Conservation (phyloP, 805 yeast genomes). For the Pichia cephalocereana region DNA sequence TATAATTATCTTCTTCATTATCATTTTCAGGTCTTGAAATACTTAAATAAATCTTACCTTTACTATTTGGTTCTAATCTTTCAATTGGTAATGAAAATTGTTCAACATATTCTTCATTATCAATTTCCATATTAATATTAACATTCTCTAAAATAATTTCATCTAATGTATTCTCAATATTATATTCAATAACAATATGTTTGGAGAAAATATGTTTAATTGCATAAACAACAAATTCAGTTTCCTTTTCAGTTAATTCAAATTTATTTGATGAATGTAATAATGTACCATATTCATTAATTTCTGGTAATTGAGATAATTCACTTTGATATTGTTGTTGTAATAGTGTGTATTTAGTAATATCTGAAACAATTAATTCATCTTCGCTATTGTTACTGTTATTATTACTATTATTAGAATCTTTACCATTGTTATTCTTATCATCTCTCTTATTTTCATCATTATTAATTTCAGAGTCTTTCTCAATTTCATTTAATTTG, state of each 20-base stretch:
- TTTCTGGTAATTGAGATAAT: constrained; percentile 62
- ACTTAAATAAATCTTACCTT: constrained; percentile 72
- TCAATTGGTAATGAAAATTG: constrained; percentile 70
- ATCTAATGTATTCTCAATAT: constrained; percentile 74
- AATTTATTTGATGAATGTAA: constrained; percentile 58
- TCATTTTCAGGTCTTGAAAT: constrained; percentile 47
- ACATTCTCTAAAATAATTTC: constrained; percentile 74
- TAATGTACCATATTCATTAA: constrained; percentile 63
- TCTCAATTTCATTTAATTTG: constrained; percentile 13
- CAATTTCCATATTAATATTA: constrained; percentile 58
- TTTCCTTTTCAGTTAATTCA: constrained; percentile 81
- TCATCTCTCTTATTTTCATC: constrained; percentile 10
- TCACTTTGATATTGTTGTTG: constrained; percentile 67
- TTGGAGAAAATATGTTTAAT: constrained; percentile 74
- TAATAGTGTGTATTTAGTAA: constrained; percentile 27
- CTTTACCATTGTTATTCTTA: constrained; percentile 7
- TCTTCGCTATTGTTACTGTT: background rate
- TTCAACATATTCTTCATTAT: constrained; percentile 47
- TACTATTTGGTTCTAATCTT: constrained; percentile 57
- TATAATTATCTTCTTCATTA: constrained; percentile 9
- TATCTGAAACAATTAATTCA: constrained; percentile 9
- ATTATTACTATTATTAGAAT: background rate
- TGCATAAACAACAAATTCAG: constrained; percentile 83
- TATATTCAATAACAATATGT: constrained; percentile 71
- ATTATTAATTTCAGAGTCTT: constrained; percentile 7